Base-by-base conservation (phyloP, 2,329 filamentous ascomycete genomes). In the Stenocarpella maydis region DNA sequence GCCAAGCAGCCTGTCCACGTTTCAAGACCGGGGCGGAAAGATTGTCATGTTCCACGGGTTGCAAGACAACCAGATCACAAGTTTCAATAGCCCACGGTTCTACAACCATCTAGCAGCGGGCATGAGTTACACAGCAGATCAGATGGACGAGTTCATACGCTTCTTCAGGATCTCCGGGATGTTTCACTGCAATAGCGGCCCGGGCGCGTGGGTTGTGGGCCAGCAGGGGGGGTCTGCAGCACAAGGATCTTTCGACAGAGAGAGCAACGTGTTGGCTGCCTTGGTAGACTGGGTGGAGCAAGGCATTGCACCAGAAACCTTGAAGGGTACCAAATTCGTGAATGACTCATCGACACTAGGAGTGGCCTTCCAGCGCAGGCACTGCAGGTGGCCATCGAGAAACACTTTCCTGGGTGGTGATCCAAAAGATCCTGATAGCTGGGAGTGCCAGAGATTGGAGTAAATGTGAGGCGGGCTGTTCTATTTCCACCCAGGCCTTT, bases 131-230 rank as follows among this genome's bases (percentile, higher is more conserved):
- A 71, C 77, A 0, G 61, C 75, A 1, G 58, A 70, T 0, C 70
- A 80, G 66, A 74, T 85, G 6, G 82, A 85, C 68, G 73, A 76
- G 0, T 85, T 84, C 70, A 83, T 85, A 72, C 81, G 86, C 58
- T 83, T 81, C 75, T 88, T 88, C 78, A 80, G 80, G 39, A 81
- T 88, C 71, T 82, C 81, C 5, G 86, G 86, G 8, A 85, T 86
- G 78, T 78, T 76, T 2, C 86, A 88, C 75, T 88, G 86, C 73
- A 71, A 65, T 12, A 81, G 82, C 7, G 85, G 85, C 4, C 74
- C 75, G 17, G 84, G 83, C 1, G 82, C 83, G 1, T 76, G 67
- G 12, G 69, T 71, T 12, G 73, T 79, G 10, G 77, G 78, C 2
- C 76, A 80, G 28, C 65, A 67, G 6, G 70, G 67, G 3, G 71